phyloP scores from a whole-genome alignment of 2,329 filamentous ascomycete genomes.

The Pyrenophora tritici-repentis region DNA sequence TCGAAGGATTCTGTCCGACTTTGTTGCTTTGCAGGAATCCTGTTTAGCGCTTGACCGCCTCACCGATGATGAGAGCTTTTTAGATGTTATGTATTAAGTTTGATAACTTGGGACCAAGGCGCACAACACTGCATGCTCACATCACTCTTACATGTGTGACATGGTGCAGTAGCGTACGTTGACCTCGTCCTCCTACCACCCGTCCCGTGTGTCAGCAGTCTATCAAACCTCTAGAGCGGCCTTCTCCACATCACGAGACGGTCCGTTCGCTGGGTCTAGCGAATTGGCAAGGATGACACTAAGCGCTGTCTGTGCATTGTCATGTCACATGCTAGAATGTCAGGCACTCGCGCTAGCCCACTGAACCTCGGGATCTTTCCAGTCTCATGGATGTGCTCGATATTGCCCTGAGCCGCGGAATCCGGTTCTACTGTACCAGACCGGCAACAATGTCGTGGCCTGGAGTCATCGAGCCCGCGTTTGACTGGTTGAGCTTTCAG shows the following conservation, averaged over 20 bases:
- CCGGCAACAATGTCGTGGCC: background rate
- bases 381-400: conserved; percentile 13
- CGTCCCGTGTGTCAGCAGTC: conserved; percentile 3
- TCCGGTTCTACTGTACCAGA: conserved; percentile 2
- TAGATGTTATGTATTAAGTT: conserved; percentile 1
- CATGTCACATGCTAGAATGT: conserved; percentile 9
- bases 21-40: too few species aligned
- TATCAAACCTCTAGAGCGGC: conserved; percentile 3
- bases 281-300: background rate
- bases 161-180: conserved; percentile 16
- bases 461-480: conserved; percentile 1
- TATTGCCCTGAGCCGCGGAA: conserved; percentile 13
- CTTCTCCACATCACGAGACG: conserved; percentile 13
- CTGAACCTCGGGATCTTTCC: conserved; percentile 23
- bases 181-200: conserved; percentile 7
- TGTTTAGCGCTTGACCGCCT: background rate
- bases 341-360: conserved; percentile 2
- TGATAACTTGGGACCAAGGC: background rate
- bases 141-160: conserved; percentile 6
- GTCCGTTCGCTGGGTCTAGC: background rate
- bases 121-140: conserved; percentile 7
- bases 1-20: too few species aligned
- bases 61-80: background rate
- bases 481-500: background rate
- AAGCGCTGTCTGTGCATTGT: conserved; percentile 1